Evolutionary conservation across 139 green algal species (phyloP), one percentile per base, ranked within the genome.

Genomic region (Ulvella scutata): DNA sequence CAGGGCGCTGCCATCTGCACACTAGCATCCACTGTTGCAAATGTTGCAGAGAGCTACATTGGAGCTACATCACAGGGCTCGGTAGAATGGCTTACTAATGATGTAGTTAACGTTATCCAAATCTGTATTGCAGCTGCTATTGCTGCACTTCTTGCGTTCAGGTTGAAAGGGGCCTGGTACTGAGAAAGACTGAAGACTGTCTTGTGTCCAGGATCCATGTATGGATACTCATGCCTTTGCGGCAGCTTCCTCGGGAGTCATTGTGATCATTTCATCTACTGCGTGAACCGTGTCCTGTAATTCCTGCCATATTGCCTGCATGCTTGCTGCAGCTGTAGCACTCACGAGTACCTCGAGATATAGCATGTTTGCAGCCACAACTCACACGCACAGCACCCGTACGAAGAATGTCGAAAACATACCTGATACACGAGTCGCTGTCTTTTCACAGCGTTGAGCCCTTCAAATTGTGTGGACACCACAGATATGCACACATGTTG

Each of bases 61-160:
- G 94, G 94, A 2, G 94, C 94, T 7, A 84, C 79, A 3, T 38
- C 87, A 23, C 93, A 97, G 75, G 93, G 87, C 10, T 77, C 75
- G 2, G 74, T 90, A 29, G 74, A 76, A 1, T 98, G 90, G 90
- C 83, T 99, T 26, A 96, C 79, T 36, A 99, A 99, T 74, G 95
- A 99, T 77, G 35, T 96, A 1, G 91, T 98, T 21, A 99, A 99
- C 77, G 86, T 92, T 33, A 75, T 98, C 2, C 95, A 99, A 80
- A 98, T 98, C 75, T 85, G 60, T 26, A 13, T 96, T 4, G 94
- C 93, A 31, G 87, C 93, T 3, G 51, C 35, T 2, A 44, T 95
- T 10, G 88, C 90, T 3, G 75, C n/a, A n/a, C n/a, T n/a, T n/a
- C n/a, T n/a, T n/a, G n/a, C n/a, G n/a, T n/a, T n/a, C n/a, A n/a